Percentiles rank a stretch among this genome's conserved stretches.
These are phyloP conservation scores for Leucosporidium scottii DNA, from an alignment of 768 basidiomycete genomes.

Conservation along the genomic window DNA sequence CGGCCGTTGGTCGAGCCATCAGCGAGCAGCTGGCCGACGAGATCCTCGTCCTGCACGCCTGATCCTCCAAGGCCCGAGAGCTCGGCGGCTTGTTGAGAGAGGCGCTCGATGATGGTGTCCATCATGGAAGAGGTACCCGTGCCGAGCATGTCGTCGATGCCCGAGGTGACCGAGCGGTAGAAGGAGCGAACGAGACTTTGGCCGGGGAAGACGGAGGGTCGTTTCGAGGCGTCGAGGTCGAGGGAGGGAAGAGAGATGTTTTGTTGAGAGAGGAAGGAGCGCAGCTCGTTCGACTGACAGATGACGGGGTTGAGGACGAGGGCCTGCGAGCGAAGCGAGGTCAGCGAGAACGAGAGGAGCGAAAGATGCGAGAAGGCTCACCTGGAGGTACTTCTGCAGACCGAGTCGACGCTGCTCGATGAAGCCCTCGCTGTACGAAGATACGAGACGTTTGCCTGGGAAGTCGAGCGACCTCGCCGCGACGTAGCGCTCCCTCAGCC, in stretches of 20 bases:
- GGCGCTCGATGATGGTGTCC: constrained; percentile 84
- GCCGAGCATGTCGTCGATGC: constrained; percentile 95
- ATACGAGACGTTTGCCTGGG: constrained; percentile 86
- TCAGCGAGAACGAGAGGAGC: constrained; percentile 5
- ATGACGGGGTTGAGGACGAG: constrained; percentile 65
- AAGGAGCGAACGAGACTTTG: constrained; percentile 74
- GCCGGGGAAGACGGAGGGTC: constrained; percentile 51
- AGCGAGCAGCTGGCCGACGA: constrained; percentile 47
- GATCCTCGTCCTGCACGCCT: constrained; percentile 71
- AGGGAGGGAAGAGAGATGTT: constrained; percentile 31
- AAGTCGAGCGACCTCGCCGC: constrained; percentile 70
- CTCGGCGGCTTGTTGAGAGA: constrained; percentile 82
- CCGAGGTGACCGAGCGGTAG: constrained; percentile 84
- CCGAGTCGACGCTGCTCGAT: constrained; percentile 70
- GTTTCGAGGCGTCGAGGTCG: neutral
- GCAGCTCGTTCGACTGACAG: constrained; percentile 74
- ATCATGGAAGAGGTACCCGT: constrained; percentile 59
- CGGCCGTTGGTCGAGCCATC: neutral
- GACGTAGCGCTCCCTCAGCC: constrained; percentile 66
- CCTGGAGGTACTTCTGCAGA: constrained; percentile 87
- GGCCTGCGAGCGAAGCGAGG: constrained; percentile 47
- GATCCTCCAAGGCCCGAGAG: constrained; percentile 75
- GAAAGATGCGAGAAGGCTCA: constrained; percentile 41
- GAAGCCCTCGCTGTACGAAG: constrained; percentile 68
- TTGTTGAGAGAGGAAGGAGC: constrained; percentile 70